Evolutionary conservation across 2,329 filamentous ascomycete genomes (phyloP).

Genomic region (Fonsecaea multimorphosa): DNA sequence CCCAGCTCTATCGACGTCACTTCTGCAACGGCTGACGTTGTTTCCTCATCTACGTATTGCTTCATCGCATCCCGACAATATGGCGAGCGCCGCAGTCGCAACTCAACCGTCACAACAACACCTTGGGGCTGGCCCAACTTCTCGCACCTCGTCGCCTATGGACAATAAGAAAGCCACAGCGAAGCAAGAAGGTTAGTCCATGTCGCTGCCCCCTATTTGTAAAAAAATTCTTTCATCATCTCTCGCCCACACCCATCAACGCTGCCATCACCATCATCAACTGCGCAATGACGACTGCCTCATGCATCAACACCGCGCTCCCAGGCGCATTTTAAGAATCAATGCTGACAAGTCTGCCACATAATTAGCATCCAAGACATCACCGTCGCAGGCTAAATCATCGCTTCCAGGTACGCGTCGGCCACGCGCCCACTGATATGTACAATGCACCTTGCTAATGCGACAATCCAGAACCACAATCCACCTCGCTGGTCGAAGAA

Average conservation of each 20-base stretch:
- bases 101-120: slow-evolving; percentile 39
- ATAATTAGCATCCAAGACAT: slow-evolving; percentile 30
- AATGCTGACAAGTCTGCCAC: slow-evolving; percentile 22
- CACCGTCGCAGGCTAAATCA: slow-evolving; percentile 36
- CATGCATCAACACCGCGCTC: slow-evolving; percentile 16
- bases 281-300: slow-evolving; percentile 17
- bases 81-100: slow-evolving; percentile 38
- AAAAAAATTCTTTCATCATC: slow-evolving; percentile 28
- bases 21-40: slow-evolving; percentile 39
- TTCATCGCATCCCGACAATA: slow-evolving; percentile 38
- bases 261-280: slow-evolving; percentile 25
- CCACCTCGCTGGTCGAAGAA: slow-evolving; percentile 44
- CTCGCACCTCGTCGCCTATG: slow-evolving; percentile 50
- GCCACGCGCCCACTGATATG: not conserved
- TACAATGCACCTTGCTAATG: slow-evolving; percentile 11
- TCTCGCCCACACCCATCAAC: slow-evolving; percentile 8
- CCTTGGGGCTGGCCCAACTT: slow-evolving; percentile 39
- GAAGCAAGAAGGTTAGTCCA: slow-evolving; percentile 48
- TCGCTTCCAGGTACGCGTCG: slow-evolving; percentile 38
- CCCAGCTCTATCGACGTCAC: slow-evolving; percentile 38
- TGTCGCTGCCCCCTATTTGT: slow-evolving; percentile 31
- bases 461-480: slow-evolving; percentile 40
- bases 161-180: slow-evolving; percentile 50
- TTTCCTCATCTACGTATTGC: slow-evolving; percentile 37
- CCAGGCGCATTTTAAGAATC: not conserved